Conservation (phyloP, 192 early-diverging fungal genomes). For the Coemansia sp. region DNA sequence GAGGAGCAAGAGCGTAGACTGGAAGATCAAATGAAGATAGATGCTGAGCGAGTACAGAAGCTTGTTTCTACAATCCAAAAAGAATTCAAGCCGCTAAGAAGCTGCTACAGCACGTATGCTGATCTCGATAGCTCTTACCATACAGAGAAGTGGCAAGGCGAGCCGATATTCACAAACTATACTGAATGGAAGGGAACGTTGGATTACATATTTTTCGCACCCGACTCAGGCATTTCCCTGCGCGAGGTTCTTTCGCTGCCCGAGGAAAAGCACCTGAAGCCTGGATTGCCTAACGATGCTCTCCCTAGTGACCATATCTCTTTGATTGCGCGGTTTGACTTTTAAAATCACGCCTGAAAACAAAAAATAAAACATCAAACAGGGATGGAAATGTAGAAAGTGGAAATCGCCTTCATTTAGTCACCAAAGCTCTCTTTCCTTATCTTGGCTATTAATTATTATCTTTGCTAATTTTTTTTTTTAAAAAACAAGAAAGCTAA, state of each 20-base stretch:
- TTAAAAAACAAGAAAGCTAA: too few species aligned
- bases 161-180: slow-evolving; percentile 56
- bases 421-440: not conserved
- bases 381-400: too few species aligned
- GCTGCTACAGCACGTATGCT: slow-evolving; percentile 47
- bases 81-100: slow-evolving; percentile 24
- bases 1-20: slow-evolving; percentile 29
- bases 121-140: slow-evolving; percentile 44
- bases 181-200: slow-evolving; percentile 55
- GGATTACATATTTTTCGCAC: slow-evolving; percentile 51
- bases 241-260: slow-evolving; percentile 46
- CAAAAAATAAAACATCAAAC: too few species aligned
- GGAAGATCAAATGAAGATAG: slow-evolving; percentile 28
- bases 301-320: slow-evolving; percentile 55
- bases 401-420: too few species aligned
- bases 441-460: not conserved
- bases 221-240: slow-evolving; percentile 13
- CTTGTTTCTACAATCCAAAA: slow-evolving; percentile 28
- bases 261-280: slow-evolving; percentile 29
- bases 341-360: not conserved
- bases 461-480: not conserved
- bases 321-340: slow-evolving; percentile 32
- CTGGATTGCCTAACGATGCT: slow-evolving; percentile 47
- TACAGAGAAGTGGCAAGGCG: slow-evolving; percentile 53
- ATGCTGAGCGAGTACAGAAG: slow-evolving; percentile 22